phyloP scores from a whole-genome alignment of 345 rosid species.

The Gossypium australe region DNA sequence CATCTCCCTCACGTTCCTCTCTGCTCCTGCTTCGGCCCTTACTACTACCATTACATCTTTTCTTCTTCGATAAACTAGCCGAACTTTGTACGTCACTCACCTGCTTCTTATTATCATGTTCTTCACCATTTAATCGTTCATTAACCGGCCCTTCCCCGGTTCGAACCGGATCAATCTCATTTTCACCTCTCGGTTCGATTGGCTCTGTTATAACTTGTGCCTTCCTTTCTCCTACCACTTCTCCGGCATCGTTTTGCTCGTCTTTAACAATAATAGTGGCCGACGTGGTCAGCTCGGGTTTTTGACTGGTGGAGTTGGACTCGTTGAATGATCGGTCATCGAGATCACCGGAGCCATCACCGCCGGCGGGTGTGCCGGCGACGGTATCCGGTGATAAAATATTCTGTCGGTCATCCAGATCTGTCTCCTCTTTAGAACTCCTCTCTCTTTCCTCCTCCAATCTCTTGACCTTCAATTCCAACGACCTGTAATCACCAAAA shows the following conservation, averaged over 20 bases:
- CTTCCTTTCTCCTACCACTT: conserved; percentile 6
- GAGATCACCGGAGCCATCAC: conserved; percentile 26
- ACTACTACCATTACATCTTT: conserved; percentile 30
- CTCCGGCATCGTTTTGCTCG: conserved; percentile 22
- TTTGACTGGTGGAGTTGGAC: conserved; percentile 50
- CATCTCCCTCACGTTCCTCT: conserved; percentile 40
- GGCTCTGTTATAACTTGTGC: conserved; percentile 17
- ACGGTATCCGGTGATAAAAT: conserved; percentile 12
- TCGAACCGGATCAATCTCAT: conserved; percentile 19
- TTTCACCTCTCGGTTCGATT: conserved; percentile 17
- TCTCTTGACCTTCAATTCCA: conserved; percentile 51
- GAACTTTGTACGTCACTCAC: conserved; percentile 51
- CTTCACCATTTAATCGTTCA: conserved; percentile 14
- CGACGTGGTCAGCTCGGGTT: conserved; percentile 20
- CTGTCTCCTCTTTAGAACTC: conserved; percentile 32
- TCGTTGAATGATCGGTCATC: conserved; percentile 47
- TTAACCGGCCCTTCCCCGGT: conserved; percentile 14
- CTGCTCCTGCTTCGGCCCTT: conserved; percentile 28
- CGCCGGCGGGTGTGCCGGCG: conserved; percentile 25
- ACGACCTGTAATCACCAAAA: conserved; percentile 31
- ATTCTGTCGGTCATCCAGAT: conserved; percentile 27
- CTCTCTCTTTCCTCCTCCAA: conserved; percentile 45
- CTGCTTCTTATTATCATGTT: conserved; percentile 22
- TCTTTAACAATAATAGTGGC: not conserved
- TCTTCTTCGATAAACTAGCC: conserved; percentile 34